These are phyloP conservation scores for Nannochloropsis gaditana DNA, from an alignment of 108 stramenopile genomes.

Conservation along the genomic window DNA sequence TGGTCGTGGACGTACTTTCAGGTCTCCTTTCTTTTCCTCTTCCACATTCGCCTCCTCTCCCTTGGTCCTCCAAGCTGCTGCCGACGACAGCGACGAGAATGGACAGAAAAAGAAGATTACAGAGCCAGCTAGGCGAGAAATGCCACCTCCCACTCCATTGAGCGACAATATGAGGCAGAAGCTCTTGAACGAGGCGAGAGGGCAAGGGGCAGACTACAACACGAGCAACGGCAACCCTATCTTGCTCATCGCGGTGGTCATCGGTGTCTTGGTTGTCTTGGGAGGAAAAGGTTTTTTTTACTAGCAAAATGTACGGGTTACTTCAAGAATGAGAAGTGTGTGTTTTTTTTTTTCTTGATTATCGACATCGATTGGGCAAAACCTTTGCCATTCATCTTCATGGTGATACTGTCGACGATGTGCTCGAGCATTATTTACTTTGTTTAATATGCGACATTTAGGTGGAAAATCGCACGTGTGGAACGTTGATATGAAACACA, in stretches of 20 bases:
- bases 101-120: constrained; percentile 13
- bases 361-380: no score
- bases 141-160: neutral
- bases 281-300: neutral
- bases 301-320: no score
- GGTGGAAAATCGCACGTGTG: no score
- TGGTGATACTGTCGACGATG: no score
- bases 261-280: neutral
- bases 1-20: neutral
- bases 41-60: neutral
- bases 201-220: neutral
- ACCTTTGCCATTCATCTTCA: no score
- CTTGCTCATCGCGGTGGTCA: neutral
- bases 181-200: neutral
- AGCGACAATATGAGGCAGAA: constrained; percentile 15
- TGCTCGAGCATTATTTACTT: no score
- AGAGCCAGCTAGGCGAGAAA: neutral
- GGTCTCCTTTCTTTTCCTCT: neutral
- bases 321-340: no score
- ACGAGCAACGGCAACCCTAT: constrained; percentile 1
- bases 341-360: no score
- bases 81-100: neutral
- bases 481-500: no score
- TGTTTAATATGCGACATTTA: no score
- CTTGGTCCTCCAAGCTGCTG: neutral